phyloP scores from a whole-genome alignment of 2,329 filamentous ascomycete genomes.

The Seiridium unicorne region DNA sequence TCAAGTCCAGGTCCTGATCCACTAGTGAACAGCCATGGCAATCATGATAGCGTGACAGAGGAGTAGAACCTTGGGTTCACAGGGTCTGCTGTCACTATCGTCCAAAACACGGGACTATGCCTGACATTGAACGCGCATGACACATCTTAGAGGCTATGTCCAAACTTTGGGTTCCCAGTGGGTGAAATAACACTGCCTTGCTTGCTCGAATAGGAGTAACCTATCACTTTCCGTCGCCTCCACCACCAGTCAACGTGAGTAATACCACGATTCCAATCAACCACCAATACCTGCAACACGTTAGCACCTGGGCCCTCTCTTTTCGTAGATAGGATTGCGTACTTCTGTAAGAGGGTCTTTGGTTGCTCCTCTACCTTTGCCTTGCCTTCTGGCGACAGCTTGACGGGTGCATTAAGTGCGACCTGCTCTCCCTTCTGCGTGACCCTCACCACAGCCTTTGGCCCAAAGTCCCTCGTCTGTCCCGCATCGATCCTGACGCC shows the following conservation, averaged over 20 bases:
- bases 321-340: conserved; percentile 21
- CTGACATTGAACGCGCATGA: no score
- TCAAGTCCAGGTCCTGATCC: no score
- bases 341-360: conserved; percentile 69
- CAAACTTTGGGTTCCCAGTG: no score
- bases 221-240: conserved; percentile 46
- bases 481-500: conserved; percentile 63
- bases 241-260: conserved; percentile 52
- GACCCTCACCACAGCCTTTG: conserved; percentile 52
- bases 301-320: conserved; percentile 28
- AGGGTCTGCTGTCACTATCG: no score
- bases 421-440: conserved; percentile 52
- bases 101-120: no score
- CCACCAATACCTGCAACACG: conserved; percentile 62
- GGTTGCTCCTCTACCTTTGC: conserved; percentile 53
- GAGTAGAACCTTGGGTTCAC: no score
- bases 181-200: no score
- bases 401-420: conserved; percentile 62
- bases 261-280: conserved; percentile 52
- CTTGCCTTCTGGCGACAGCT: conserved; percentile 59
- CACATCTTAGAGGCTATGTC: no score
- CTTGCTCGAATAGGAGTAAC: neutral
- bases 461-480: conserved; percentile 63
- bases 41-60: no score
- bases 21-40: no score